Conservation (phyloP, 169 alveolate species). For the Besnoitia besnoiti region DNA sequence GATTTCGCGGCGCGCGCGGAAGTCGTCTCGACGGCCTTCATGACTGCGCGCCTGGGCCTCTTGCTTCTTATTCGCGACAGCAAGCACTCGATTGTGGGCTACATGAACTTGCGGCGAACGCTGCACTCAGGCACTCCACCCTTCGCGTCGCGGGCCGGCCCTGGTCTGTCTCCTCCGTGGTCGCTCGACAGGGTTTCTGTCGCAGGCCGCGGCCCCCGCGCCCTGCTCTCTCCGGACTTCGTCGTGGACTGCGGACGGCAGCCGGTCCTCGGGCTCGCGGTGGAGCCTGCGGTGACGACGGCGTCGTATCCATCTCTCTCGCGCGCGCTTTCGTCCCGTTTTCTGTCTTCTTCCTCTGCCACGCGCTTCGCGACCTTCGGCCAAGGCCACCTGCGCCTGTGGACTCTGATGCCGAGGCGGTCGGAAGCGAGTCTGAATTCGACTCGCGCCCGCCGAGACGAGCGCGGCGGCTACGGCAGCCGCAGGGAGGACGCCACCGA, state of each 20-base stretch:
- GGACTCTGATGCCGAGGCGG: slow-evolving; percentile 36
- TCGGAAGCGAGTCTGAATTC: background rate
- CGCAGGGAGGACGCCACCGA: background rate
- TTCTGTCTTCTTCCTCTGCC: background rate
- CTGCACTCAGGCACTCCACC: background rate
- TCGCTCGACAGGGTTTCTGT: background rate
- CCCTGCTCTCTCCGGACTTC: background rate
- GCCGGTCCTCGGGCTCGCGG: slow-evolving; percentile 25
- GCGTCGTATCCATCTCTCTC: background rate
- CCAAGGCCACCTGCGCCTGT: slow-evolving; percentile 51
- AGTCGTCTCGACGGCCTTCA: background rate
- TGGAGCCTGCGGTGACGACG: background rate
- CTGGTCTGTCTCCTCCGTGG: background rate
- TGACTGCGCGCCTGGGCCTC: background rate
- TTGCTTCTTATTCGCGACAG: background rate
- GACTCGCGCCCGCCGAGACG: background rate
- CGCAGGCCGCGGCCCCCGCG: background rate
- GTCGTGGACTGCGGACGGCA: background rate
- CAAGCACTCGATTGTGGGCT: background rate
- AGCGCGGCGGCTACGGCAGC: background rate
- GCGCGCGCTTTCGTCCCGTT: background rate
- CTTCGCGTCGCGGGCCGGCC: background rate
- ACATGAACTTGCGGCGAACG: background rate
- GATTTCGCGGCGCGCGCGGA: background rate
- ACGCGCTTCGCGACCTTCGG: slow-evolving; percentile 61